Percentiles rank a stretch among this genome's conserved stretches.
Conservation (phyloP, 352 stramenopile genomes). For the Phytophthora sp. region DNA sequence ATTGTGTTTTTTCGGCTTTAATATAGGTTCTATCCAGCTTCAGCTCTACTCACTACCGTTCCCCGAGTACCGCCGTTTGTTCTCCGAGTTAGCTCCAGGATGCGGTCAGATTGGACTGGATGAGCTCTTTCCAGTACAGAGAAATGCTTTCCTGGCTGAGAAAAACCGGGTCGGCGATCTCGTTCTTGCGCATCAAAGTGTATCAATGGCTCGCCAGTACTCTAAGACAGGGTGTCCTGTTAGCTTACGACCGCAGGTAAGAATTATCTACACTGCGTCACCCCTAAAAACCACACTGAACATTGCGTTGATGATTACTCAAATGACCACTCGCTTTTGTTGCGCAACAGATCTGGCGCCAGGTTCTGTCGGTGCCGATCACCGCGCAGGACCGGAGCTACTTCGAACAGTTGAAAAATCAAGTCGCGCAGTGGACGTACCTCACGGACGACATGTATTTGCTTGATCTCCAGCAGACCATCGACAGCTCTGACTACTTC, state of each 20-base stretch:
- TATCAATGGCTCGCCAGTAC: conserved; percentile 78
- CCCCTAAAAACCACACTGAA: background rate
- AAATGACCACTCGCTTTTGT: background rate
- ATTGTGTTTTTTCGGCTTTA: background rate
- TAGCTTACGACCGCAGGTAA: conserved; percentile 58
- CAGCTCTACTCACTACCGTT: conserved; percentile 53
- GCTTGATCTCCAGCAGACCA: conserved; percentile 78
- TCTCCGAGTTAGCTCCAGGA: conserved; percentile 56
- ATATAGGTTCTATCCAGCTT: conserved; percentile 66
- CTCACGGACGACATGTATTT: conserved; percentile 84
- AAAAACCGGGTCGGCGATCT: conserved; percentile 74
- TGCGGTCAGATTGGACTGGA: conserved; percentile 72
- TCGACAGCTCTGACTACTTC: conserved; percentile 83
- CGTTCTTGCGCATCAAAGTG: conserved; percentile 63
- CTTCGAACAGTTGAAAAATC: conserved; percentile 55
- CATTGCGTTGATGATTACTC: conserved; percentile 5
- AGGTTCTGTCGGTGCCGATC: conserved; percentile 50
- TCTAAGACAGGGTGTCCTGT: conserved; percentile 76
- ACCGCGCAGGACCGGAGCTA: conserved; percentile 43
- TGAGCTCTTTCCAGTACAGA: conserved; percentile 60
- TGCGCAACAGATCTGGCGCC: conserved; percentile 56
- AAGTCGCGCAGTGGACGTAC: conserved; percentile 48
- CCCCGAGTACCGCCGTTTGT: conserved; percentile 49
- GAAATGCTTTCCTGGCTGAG: conserved; percentile 59
- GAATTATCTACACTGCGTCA: background rate